Percentiles rank a stretch among this genome's conserved stretches.
Conservation (phyloP, 2,329 filamentous ascomycete genomes). For the Botrytis hyacinthi region DNA sequence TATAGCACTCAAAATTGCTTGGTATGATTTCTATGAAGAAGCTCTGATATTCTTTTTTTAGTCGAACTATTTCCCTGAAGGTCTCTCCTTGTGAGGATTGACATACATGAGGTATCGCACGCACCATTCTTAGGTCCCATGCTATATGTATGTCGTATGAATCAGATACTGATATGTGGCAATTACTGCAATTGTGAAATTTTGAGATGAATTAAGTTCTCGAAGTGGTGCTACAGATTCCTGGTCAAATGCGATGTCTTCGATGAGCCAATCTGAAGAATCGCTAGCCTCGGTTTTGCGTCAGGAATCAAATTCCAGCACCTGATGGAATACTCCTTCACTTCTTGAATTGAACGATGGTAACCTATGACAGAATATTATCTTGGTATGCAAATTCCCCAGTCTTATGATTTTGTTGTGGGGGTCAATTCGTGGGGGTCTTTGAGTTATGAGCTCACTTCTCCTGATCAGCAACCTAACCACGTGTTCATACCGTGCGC, state of each 20-base stretch:
- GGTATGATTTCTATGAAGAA: neutral
- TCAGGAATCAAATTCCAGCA: neutral
- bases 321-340: neutral
- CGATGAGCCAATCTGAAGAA: neutral
- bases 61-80: neutral
- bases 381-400: neutral
- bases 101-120: neutral
- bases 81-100: neutral
- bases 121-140: neutral
- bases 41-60: neutral
- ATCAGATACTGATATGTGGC: neutral
- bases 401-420: neutral
- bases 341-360: neutral
- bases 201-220: neutral
- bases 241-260: neutral
- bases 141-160: neutral
- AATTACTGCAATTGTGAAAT: neutral
- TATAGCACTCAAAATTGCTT: neutral
- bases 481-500: neutral
- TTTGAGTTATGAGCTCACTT: neutral
- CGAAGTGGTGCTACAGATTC: neutral
- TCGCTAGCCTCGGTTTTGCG: neutral
- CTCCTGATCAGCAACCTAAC: neutral
- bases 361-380: neutral
- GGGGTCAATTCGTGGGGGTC: neutral